Conservation (phyloP, 805 yeast species). For the Ogataea henricii region DNA sequence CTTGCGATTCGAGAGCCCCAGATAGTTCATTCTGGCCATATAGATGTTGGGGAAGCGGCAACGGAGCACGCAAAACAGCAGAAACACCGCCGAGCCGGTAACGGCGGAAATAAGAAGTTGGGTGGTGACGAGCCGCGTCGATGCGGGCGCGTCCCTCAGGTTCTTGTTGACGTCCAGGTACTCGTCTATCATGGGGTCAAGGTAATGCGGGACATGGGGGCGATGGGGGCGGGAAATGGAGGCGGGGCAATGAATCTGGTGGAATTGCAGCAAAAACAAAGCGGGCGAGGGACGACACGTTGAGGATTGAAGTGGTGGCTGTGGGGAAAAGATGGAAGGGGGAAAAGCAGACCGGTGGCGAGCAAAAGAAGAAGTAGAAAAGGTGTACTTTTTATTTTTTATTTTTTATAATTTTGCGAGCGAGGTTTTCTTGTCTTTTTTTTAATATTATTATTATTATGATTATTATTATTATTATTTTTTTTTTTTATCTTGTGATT, state of each 20-base stretch:
- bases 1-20: slow-evolving; percentile 40
- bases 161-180: slow-evolving; percentile 24
- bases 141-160: slow-evolving; percentile 33
- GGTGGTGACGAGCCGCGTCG: slow-evolving; percentile 65
- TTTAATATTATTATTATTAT: too few relatives aligned
- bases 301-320: too few relatives aligned
- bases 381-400: too few relatives aligned
- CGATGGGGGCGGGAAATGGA: not conserved
- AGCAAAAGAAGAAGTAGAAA: too few relatives aligned
- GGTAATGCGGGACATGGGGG: not conserved
- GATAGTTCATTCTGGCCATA: slow-evolving; percentile 70
- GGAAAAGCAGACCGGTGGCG: too few relatives aligned
- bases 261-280: too few relatives aligned
- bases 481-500: too few relatives aligned
- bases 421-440: too few relatives aligned
- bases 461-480: too few relatives aligned
- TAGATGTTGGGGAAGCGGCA: slow-evolving; percentile 78
- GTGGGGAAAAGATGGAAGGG: too few relatives aligned
- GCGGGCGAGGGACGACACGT: too few relatives aligned
- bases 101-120: slow-evolving; percentile 71
- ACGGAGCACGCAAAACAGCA: slow-evolving; percentile 69
- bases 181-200: slow-evolving; percentile 19
- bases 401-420: not conserved
- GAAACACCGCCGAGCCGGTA: slow-evolving; percentile 68
- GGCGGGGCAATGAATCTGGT: not conserved